Percentiles rank a stretch among this genome's conserved stretches.
These are phyloP conservation scores for Globisporangium emineosum DNA, from an alignment of 352 stramenopile species.

Conservation along the genomic window DNA sequence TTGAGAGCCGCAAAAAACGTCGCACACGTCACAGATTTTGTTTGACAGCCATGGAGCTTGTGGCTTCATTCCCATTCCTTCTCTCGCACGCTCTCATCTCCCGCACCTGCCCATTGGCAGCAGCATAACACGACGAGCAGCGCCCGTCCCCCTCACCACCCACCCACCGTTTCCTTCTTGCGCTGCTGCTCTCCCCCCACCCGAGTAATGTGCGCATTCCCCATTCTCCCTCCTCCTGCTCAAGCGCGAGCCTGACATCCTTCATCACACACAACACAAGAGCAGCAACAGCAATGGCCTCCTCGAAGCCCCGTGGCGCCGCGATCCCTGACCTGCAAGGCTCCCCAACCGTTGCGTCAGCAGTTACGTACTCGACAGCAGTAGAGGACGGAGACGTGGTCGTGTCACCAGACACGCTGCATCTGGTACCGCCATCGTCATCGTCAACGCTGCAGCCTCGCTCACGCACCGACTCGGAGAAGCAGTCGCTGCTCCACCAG, in stretches of 20 bases:
- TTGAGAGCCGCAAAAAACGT: neutral
- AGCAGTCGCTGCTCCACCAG: slow-evolving; percentile 18
- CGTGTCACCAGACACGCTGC: slow-evolving; percentile 6
- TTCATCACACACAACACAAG: neutral
- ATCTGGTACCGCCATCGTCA: neutral
- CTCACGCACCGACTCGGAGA: slow-evolving; percentile 7
- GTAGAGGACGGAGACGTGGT: neutral
- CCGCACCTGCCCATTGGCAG: too few species aligned
- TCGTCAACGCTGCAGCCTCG: neutral
- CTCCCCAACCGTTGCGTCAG: neutral
- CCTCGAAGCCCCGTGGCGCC: slow-evolving; percentile 1
- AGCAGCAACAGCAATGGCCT: slow-evolving; percentile 1
- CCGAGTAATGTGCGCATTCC: neutral
- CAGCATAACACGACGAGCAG: neutral
- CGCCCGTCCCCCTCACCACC: neutral
- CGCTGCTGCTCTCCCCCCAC: neutral
- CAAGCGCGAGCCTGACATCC: neutral
- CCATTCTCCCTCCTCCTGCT: neutral
- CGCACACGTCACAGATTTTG: slow-evolving; percentile 7
- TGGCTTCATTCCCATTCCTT: slow-evolving; percentile 3
- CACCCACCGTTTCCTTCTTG: neutral
- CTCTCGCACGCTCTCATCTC: slow-evolving; percentile 2
- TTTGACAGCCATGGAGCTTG: neutral
- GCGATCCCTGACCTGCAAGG: slow-evolving; percentile 7
- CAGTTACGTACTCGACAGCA: neutral